These are phyloP conservation scores for Botrytis cinerea DNA, from an alignment of 2,329 filamentous ascomycete species.

Conservation along the genomic window DNA sequence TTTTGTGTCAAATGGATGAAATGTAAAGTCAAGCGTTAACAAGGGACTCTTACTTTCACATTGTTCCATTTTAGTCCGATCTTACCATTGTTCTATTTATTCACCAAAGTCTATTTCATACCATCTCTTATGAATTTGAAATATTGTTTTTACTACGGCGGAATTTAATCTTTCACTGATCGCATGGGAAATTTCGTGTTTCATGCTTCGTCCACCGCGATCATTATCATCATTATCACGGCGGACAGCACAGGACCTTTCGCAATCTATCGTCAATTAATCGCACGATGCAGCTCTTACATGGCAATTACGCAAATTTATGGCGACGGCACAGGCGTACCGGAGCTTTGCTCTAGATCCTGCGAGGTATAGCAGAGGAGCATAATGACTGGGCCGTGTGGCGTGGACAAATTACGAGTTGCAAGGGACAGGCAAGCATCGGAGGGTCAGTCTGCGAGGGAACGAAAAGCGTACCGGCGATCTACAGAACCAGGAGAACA, in stretches of 20 bases:
- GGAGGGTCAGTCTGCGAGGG: background rate
- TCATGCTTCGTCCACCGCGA: background rate
- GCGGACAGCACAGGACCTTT: background rate
- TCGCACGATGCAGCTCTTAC: background rate
- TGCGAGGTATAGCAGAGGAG: background rate
- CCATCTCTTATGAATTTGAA: background rate
- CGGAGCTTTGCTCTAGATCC: background rate
- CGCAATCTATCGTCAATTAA: slow-evolving; percentile 5
- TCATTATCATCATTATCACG: background rate
- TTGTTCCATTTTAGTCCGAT: slow-evolving; percentile 18
- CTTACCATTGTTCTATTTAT: slow-evolving; percentile 1
- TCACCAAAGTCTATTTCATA: background rate
- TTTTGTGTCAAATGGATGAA: background rate
- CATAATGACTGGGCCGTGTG: background rate
- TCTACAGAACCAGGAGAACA: slow-evolving; percentile 5
- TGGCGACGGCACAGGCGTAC: background rate
- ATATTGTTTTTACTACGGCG: background rate
- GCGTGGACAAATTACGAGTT: background rate
- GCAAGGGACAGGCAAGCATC: background rate
- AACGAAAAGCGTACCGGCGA: background rate
- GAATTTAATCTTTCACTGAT: background rate
- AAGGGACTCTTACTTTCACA: background rate
- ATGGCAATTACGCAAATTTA: background rate
- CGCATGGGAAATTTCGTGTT: background rate
- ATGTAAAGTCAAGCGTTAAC: background rate